These are phyloP conservation scores for Coniochaeta sp. DNA, from an alignment of 2,329 filamentous ascomycete species.

Conservation along the genomic window DNA sequence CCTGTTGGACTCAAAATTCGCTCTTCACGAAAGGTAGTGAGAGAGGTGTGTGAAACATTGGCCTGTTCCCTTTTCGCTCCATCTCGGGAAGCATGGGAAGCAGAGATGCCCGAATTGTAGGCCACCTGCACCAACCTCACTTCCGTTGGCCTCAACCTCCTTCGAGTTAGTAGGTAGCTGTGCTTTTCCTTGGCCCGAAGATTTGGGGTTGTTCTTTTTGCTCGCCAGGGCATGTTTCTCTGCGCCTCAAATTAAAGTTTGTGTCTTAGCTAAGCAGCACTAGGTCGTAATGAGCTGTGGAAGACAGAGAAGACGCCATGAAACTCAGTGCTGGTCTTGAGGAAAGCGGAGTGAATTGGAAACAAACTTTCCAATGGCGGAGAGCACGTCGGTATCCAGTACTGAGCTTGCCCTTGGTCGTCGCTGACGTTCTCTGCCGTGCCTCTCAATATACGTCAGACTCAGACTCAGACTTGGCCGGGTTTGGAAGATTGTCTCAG, in stretches of 20 bases:
- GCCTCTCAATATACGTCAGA: background rate
- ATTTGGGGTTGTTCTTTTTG: background rate
- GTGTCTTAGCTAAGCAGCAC: background rate
- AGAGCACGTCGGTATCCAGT: background rate
- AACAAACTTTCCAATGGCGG: background rate
- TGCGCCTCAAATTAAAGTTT: background rate
- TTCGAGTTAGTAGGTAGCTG: background rate
- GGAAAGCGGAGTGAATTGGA: background rate
- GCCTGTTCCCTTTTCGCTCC: constrained; percentile 9
- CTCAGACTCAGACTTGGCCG: background rate
- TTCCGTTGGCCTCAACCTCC: background rate
- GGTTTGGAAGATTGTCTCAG: background rate
- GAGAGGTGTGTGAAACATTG: constrained; percentile 19
- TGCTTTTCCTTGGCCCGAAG: background rate
- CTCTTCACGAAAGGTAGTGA: too few relatives aligned
- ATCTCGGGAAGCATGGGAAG: background rate
- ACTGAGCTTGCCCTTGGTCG: background rate
- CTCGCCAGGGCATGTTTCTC: background rate
- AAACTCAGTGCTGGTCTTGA: background rate
- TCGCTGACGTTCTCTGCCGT: background rate
- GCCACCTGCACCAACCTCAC: background rate
- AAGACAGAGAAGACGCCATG: too few relatives aligned
- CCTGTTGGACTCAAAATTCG: too few relatives aligned
- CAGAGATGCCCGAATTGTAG: background rate
- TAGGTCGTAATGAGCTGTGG: too few relatives aligned